Evolutionary conservation across 116 monocot genomes (phyloP), one percentile per base, ranked within the genome.

Genomic region (Zostera marina): DNA sequence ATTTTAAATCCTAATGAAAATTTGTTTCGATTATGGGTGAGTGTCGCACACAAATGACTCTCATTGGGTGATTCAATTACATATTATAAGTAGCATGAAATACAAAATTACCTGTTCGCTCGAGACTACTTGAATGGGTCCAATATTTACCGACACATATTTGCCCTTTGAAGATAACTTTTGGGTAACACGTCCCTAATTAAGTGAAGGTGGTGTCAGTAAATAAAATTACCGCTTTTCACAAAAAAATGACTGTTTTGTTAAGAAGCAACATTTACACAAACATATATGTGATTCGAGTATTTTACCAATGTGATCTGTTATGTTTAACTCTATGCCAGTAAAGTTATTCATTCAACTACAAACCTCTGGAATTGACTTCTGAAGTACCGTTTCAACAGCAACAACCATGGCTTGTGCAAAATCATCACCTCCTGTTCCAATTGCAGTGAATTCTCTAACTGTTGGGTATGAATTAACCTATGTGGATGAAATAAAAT

Each of bases 361-460:
- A 41, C 61, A 10, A 47, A 93, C 93, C 88, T 93, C 62, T 60
- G 93, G 84, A 69, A 93, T 81, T 53, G 79, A 72, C 45, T 84
- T 61, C 55, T 93, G 88, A 63, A 93, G 78, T 67, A 84, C 93
- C 61, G 88, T 88, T 74, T 93, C 93, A 77, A 93, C 88, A 44
- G 88, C 93, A 53, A 79, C 75, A 64, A 88, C 77, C 93, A 93
- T 93, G 4, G 93, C 74, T 41, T 84, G 74, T 39, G 88, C 83
- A 79, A 93, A 93, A 73, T 93, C 93, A 77, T 93, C 93, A 70
- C 88, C 93, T 49, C 93, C 93, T 23, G 70, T 81, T 59, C 88
- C 93, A 62, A 93, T 93, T 46, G 93, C 88, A 44, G 93, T 93
- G 72, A 93, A 93, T 24, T 75, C 84, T 81, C 93, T 78, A 40